Evolutionary conservation across 371 early-diverging fungal species (phyloP), one percentile per base, ranked within the genome.

Genomic region (Mortierella sp.): DNA sequence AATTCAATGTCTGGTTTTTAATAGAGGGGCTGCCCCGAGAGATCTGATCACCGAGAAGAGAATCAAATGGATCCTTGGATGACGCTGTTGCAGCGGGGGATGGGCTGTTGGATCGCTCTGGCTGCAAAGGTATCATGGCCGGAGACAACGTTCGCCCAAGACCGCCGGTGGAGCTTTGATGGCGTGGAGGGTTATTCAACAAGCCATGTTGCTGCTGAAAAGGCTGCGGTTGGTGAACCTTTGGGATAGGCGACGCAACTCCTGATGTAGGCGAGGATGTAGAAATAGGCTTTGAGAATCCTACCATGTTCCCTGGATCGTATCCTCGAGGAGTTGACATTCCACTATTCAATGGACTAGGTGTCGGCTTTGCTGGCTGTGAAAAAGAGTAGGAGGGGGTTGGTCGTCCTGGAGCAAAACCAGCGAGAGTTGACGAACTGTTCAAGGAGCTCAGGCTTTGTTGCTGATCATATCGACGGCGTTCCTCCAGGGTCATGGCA

Each of bases 1-100:
- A 72, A 50, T 87, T 82, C 47, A 87, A 54, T 31, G 46, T 69
- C 41, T 74, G 76, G 34, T 74, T 65, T 49, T 65, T 69, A 41
- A 54, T 38, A 1, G 66, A 38, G 19, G 76, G 59, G 21, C 58
- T 65, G 30, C 42, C 64, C n/a, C 66, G 52, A 2, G 65, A 65
- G 50, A 68, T 61, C 24, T 74, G 69, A 45, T 65, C 65, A 8
- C 76, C 70, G 8, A 74, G 54, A 3, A 74, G 52, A 5, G 64
- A 14, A 47, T 49, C 76, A 46, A 74, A 74, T 0, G 76, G 76
- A 51, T 74, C 76, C 21, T 50, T 60, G 28, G 65, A 42, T 9
- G 52, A 23, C 3, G 61, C 8, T 16, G 43, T 31, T 5, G 55
- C 27, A 19, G 69, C 59, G 0, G 74, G 68, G 7, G 74, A 68